Evolutionary conservation across 768 basidiomycete species (phyloP).

Genomic region (Boletus pseudopeckii): DNA sequence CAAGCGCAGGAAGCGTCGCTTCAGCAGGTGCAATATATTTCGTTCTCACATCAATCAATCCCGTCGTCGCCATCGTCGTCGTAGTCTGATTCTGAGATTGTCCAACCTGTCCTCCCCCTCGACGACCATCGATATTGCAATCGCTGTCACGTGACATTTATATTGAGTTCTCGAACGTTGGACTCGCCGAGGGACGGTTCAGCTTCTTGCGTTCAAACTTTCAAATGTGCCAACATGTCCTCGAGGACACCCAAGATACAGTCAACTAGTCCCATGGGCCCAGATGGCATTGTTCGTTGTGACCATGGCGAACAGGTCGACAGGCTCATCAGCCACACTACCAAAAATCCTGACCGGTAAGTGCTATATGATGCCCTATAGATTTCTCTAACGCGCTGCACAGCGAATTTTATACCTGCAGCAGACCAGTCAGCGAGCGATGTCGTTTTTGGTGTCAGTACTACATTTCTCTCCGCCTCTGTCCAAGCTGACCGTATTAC

Average conservation of each 20-base stretch:
- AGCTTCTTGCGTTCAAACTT: not conserved
- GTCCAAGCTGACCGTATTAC: not conserved
- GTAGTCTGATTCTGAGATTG: not conserved
- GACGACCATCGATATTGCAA: not conserved
- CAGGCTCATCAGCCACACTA: slow-evolving; percentile 30
- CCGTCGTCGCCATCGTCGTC: slow-evolving; percentile 6
- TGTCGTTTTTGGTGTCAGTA: slow-evolving; percentile 38
- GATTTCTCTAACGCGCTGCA: not conserved
- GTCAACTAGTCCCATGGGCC: slow-evolving; percentile 25
- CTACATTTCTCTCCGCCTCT: not conserved
- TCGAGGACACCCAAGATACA: slow-evolving; percentile 1
- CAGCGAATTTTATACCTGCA: slow-evolving; percentile 40
- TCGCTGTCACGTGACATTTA: slow-evolving; percentile 19
- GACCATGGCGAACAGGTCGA: slow-evolving; percentile 26
- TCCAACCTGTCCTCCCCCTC: not conserved
- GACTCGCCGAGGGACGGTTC: not conserved
- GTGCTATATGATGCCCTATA: not conserved
- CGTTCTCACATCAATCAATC: slow-evolving; percentile 42
- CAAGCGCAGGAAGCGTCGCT: slow-evolving; percentile 53
- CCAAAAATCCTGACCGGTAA: slow-evolving; percentile 36
- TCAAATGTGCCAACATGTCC: not conserved
- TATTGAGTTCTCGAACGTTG: not conserved
- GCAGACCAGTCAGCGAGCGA: not conserved
- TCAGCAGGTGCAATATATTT: slow-evolving; percentile 49
- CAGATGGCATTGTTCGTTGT: slow-evolving; percentile 35